These are phyloP conservation scores for Ceratocystis diversiconidia DNA, from an alignment of 2,329 filamentous ascomycete species.

Conservation along the genomic window DNA sequence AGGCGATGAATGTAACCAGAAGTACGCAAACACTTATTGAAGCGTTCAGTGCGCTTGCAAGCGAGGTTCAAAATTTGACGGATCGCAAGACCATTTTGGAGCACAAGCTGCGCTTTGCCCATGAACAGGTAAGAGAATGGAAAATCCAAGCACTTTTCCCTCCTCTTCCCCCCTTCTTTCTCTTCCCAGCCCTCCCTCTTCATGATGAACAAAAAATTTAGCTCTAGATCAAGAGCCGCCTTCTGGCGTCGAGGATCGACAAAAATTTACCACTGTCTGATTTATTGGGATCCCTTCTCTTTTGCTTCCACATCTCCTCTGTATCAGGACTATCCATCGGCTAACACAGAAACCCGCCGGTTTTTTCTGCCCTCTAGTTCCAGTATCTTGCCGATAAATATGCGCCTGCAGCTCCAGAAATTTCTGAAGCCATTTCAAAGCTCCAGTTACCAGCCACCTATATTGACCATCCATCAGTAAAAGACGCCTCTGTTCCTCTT, in stretches of 20 bases:
- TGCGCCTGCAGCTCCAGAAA: slow-evolving; percentile 49
- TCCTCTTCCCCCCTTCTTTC: neutral
- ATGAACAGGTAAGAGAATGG: slow-evolving; percentile 44
- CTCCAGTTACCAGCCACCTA: slow-evolving; percentile 46
- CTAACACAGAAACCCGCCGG: slow-evolving; percentile 7
- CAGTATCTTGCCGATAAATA: slow-evolving; percentile 54
- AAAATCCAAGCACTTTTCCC: neutral
- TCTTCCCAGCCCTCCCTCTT: slow-evolving; percentile 14
- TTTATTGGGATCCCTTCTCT: slow-evolving; percentile 16
- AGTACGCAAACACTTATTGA: slow-evolving; percentile 43
- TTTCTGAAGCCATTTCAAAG: slow-evolving; percentile 51
- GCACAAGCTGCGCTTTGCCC: slow-evolving; percentile 52
- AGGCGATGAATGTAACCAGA: slow-evolving; percentile 17
- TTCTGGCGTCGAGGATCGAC: slow-evolving; percentile 46
- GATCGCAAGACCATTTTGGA: slow-evolving; percentile 52
- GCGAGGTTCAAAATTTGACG: slow-evolving; percentile 48
- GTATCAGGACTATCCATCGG: neutral
- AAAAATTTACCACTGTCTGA: slow-evolving; percentile 34
- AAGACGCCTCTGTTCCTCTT: slow-evolving; percentile 40
- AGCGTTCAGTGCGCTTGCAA: slow-evolving; percentile 50
- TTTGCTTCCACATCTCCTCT: slow-evolving; percentile 5
- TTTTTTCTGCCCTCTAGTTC: slow-evolving; percentile 31
- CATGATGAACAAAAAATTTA: slow-evolving; percentile 41
- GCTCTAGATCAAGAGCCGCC: slow-evolving; percentile 73
- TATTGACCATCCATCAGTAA: slow-evolving; percentile 32